A percentile compares a stretch with the other conserved stretches of the same genome.
Evolutionary conservation across 306 rosid genomes (phyloP).

Genomic region (Oxytropis ochrocephala): DNA sequence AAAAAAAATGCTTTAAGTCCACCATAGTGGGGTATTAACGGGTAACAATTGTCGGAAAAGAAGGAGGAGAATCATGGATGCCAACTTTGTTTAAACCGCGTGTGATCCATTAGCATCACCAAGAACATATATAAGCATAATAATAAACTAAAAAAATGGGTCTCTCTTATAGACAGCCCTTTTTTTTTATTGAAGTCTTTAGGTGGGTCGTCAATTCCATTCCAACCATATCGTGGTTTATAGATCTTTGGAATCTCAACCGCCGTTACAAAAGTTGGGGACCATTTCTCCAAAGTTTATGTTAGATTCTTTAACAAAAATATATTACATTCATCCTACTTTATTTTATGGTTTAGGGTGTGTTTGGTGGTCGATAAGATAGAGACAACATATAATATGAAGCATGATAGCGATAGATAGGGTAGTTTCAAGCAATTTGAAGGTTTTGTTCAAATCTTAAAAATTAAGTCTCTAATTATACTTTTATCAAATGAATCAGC

Average conservation of each 20-base stretch:
- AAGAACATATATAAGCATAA: not conserved
- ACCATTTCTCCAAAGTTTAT: too few relatives aligned
- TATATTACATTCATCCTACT: too few relatives aligned
- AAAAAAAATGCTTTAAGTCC: constrained; percentile 37
- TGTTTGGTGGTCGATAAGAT: too few relatives aligned
- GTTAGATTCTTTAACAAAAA: too few relatives aligned
- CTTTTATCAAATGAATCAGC: too few relatives aligned
- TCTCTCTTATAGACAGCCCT: constrained; percentile 24
- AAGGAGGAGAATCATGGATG: constrained; percentile 55
- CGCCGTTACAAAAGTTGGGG: constrained; percentile 33
- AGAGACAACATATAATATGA: too few relatives aligned
- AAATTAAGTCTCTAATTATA: too few relatives aligned
- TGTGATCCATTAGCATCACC: constrained; percentile 47
- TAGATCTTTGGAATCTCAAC: constrained; percentile 80
- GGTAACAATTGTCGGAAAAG: constrained; percentile 53
- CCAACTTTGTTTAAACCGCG: constrained; percentile 81
- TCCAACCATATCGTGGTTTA: constrained; percentile 52
- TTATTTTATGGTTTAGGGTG: too few relatives aligned
- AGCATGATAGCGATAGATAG: too few relatives aligned
- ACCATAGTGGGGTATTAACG: constrained; percentile 60
- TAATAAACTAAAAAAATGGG: constrained; percentile 13
- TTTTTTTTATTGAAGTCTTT: constrained; percentile 32
- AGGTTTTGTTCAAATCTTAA: too few relatives aligned
- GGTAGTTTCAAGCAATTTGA: too few relatives aligned
- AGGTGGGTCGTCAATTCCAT: constrained; percentile 85